These are phyloP conservation scores for Saprolegnia diclina DNA, from an alignment of 352 stramenopile genomes.

Conservation along the genomic window DNA sequence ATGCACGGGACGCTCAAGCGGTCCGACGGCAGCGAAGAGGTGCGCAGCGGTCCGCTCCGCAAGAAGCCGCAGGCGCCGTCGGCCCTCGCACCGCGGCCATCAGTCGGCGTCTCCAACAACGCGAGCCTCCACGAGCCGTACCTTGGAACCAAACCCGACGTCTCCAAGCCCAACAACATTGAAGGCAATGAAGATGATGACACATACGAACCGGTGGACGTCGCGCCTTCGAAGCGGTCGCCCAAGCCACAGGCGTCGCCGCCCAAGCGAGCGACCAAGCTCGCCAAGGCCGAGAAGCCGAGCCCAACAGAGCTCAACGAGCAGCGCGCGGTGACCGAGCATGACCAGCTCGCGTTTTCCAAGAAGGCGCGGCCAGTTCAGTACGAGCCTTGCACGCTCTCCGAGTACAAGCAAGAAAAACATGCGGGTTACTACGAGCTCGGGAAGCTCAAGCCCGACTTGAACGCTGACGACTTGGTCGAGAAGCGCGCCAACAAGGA, in stretches of 20 bases:
- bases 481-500: conserved; percentile 74
- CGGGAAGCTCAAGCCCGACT: conserved; percentile 81
- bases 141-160: not conserved
- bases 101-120: conserved; percentile 18
- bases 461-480: conserved; percentile 74
- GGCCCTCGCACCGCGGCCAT: conserved; percentile 1
- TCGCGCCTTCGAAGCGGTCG: conserved; percentile 23
- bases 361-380: conserved; percentile 61
- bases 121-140: not conserved
- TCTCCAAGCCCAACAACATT: not conserved
- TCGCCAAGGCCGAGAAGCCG: not conserved
- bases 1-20: conserved; percentile 72
- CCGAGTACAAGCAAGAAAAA: conserved; percentile 86
- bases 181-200: conserved; percentile 20
- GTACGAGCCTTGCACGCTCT: conserved; percentile 79
- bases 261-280: conserved; percentile 31
- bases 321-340: conserved; percentile 42
- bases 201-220: conserved; percentile 15
- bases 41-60: conserved; percentile 63
- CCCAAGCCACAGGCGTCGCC: conserved; percentile 15
- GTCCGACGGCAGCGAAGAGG: conserved; percentile 71
- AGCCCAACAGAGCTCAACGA: conserved; percentile 60
- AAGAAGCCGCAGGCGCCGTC: conserved; percentile 32
- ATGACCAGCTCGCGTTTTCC: conserved; percentile 74
- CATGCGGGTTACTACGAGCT: conserved; percentile 79